Evolutionary conservation across 2,329 filamentous ascomycete genomes (phyloP).

Genomic region (Piedraia hortae): DNA sequence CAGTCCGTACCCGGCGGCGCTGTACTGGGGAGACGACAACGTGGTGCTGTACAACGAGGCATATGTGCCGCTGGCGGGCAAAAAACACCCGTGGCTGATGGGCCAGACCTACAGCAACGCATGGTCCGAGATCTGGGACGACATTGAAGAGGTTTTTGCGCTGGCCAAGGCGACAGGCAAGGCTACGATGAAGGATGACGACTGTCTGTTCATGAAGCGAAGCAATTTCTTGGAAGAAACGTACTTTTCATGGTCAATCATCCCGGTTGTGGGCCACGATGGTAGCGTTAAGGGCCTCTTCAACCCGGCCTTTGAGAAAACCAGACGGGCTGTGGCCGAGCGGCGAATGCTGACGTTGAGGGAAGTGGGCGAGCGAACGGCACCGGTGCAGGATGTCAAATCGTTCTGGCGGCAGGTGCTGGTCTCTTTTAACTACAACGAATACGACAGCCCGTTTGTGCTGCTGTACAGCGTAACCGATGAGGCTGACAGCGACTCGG

Average conservation of each 20-base stretch:
- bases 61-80: conserved; percentile 40
- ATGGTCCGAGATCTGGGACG: conserved; percentile 50
- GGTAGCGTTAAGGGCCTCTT: conserved; percentile 40
- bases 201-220: conserved; percentile 43
- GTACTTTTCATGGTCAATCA: conserved; percentile 60
- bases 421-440: conserved; percentile 42
- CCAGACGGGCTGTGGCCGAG: conserved; percentile 49
- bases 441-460: conserved; percentile 48
- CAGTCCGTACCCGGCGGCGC: conserved; percentile 29
- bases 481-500: conserved; percentile 41
- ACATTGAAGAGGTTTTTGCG: conserved; percentile 38
- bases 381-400: conserved; percentile 41
- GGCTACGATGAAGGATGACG: conserved; percentile 63
- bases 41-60: conserved; percentile 47
- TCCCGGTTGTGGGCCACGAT: conserved; percentile 47
- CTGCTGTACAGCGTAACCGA: conserved; percentile 51
- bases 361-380: conserved; percentile 50
- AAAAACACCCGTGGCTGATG: conserved; percentile 54
- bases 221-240: conserved; percentile 48
- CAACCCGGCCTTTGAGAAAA: conserved; percentile 62
- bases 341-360: conserved; percentile 52
- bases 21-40: conserved; percentile 47
- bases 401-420: conserved; percentile 47
- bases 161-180: conserved; percentile 42
- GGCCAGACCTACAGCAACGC: conserved; percentile 38